Base-by-base conservation (phyloP, 257 asterid species). In the Thymus mandschuricus region DNA sequence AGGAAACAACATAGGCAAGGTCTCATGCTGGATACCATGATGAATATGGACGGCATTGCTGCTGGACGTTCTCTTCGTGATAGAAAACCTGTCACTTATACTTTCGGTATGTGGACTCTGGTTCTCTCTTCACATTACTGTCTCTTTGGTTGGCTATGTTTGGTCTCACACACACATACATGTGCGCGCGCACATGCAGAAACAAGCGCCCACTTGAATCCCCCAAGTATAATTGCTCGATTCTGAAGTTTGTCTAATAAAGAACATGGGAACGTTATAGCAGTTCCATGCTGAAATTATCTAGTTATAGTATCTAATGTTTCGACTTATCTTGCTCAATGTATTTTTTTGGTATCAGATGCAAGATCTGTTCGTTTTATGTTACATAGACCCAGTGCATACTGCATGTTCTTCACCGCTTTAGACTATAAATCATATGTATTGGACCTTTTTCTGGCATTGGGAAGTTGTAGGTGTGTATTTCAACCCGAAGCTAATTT, bases 1-100 rank as follows among this genome's bases (percentile, higher is more conserved):
- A 92, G 87, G 88, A 95, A 92, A 71, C 99, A 95, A 70, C 99
- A 95, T 59, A 86, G 97, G 78, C 91, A 95, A 78, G 98, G 97
- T 43, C 94, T 95, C 76, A 79, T 95, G 96, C 98, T 95, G 60
- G 96, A 95, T 73, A 82, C 66, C 81, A 85, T 89, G 91, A 76
- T 95, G 69, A 78, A 78, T 71, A 64, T 86, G 75, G 96, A 92
- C 65, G 96, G 93, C 40, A 76, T 92, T 76, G 81, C 80, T 68
- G 80, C 80, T 69, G 99, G 99, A 3, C 96, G 99, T 60, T 87
- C 98, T 75, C 97, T 92, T 67, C 99, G 98, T 78, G 97, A 92
- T 84, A 86, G 99, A 79, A 95, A 92, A 76, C 99, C 86, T 1
- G 98, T 95, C 70, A 89, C 98, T 65, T 95, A 95, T 64, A 95